Conservation (phyloP, 2,329 filamentous ascomycete genomes). For the Calonectria pseudoturangicola region DNA sequence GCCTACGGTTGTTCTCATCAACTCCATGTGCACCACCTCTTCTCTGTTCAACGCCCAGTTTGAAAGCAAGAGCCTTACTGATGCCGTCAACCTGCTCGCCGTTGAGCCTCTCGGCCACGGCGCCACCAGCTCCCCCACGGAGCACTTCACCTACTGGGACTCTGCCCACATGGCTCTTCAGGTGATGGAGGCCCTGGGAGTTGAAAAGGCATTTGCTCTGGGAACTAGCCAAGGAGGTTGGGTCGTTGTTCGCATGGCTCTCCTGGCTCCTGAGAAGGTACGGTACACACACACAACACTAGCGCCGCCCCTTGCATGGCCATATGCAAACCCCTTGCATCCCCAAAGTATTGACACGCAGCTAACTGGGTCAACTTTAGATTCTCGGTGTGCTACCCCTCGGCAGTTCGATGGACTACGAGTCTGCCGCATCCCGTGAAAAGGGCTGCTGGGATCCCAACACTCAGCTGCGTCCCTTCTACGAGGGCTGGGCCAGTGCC, state of each 20-base stretch:
- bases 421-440: constrained; percentile 66
- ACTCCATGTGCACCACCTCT: constrained; percentile 70
- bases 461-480: constrained; percentile 63
- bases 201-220: constrained; percentile 68
- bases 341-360: constrained; percentile 7
- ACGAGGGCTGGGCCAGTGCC: constrained; percentile 63
- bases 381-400: constrained; percentile 69
- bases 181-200: constrained; percentile 70
- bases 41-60: constrained; percentile 68
- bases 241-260: constrained; percentile 70
- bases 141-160: constrained; percentile 75
- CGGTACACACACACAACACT: constrained; percentile 32
- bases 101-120: constrained; percentile 73
- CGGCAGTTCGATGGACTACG: constrained; percentile 72
- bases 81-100: constrained; percentile 68
- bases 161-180: constrained; percentile 72
- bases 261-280: constrained; percentile 69
- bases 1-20: constrained; percentile 71
- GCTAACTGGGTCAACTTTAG: constrained; percentile 53
- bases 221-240: constrained; percentile 73
- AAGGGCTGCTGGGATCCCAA: constrained; percentile 71
- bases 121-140: constrained; percentile 62
- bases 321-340: neutral
- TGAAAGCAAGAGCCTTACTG: constrained; percentile 61
- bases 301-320: constrained; percentile 17